Percentiles rank a stretch among this genome's conserved stretches.
Conservation (phyloP, 345 rosid species). For the Populus alba region DNA sequence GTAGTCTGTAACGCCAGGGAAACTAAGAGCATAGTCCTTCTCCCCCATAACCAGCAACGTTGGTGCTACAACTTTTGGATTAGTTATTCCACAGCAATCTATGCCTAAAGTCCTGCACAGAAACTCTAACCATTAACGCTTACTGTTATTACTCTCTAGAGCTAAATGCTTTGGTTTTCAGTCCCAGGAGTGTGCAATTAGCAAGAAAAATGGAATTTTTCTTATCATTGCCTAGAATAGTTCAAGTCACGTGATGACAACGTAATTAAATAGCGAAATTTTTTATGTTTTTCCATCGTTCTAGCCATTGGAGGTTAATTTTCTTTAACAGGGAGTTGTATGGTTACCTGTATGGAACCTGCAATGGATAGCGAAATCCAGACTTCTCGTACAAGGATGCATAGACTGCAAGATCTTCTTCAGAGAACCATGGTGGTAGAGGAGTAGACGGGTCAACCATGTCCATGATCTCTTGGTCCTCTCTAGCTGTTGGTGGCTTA, state of each 20-base stretch:
- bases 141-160: background rate
- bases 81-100: slow-evolving; percentile 5
- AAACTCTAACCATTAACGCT: background rate
- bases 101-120: slow-evolving; percentile 10
- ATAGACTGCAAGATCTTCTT: slow-evolving; percentile 45
- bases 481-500: slow-evolving; percentile 32
- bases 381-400: slow-evolving; percentile 44
- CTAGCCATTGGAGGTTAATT: background rate
- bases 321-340: background rate
- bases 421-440: slow-evolving; percentile 44
- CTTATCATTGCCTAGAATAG: too few species aligned
- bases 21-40: slow-evolving; percentile 35
- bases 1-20: slow-evolving; percentile 32
- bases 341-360: slow-evolving; percentile 48
- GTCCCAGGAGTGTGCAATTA: background rate
- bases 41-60: slow-evolving; percentile 37
- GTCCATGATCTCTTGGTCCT: slow-evolving; percentile 54
- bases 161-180: background rate
- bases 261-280: too few species aligned
- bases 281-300: background rate
- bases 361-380: slow-evolving; percentile 41
- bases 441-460: slow-evolving; percentile 45
- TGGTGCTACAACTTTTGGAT: slow-evolving; percentile 33
- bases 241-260: too few species aligned
- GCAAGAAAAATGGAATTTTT: too few species aligned